Conservation (phyloP, 2,329 filamentous ascomycete species). For the Massarina eburnea region DNA sequence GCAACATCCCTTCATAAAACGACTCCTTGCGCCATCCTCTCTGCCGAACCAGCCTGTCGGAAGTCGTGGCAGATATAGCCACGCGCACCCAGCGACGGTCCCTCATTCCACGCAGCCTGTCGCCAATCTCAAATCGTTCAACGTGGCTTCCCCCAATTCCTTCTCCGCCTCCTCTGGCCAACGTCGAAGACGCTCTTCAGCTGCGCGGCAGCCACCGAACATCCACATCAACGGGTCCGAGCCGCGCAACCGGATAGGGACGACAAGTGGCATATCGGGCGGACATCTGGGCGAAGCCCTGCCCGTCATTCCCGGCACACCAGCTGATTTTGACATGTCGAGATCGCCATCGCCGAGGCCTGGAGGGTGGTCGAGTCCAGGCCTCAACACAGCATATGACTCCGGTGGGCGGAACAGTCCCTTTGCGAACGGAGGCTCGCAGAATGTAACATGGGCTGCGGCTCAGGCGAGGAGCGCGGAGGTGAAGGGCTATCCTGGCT, state of each 20-base stretch:
- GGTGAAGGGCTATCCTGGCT: conserved; percentile 74
- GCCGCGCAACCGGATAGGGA: conserved; percentile 29
- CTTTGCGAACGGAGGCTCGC: conserved; percentile 53
- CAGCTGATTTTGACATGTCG: conserved; percentile 65
- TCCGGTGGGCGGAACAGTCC: conserved; percentile 71
- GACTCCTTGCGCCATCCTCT: conserved; percentile 11
- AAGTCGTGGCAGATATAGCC: conserved; percentile 17
- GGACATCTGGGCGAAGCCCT: conserved; percentile 36
- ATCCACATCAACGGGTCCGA: conserved; percentile 32
- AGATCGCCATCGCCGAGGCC: conserved; percentile 84
- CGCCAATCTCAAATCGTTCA: conserved; percentile 27
- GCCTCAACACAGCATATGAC: conserved; percentile 65
- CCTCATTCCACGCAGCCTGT: conserved; percentile 28
- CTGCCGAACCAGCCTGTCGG: conserved; percentile 14
- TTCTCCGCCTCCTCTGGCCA: conserved; percentile 42
- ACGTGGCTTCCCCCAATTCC: conserved; percentile 43
- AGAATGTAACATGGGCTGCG: conserved; percentile 75
- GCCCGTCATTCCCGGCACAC: conserved; percentile 42
- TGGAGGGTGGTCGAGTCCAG: conserved; percentile 87
- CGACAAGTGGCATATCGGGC: conserved; percentile 37
- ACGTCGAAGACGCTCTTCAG: conserved; percentile 45
- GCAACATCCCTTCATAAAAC: background rate
- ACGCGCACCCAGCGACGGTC: conserved; percentile 23
- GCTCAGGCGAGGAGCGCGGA: conserved; percentile 76
- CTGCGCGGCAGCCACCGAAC: conserved; percentile 38